These are phyloP conservation scores for Diaporthe citri DNA, from an alignment of 2,329 filamentous ascomycete genomes.

Conservation along the genomic window DNA sequence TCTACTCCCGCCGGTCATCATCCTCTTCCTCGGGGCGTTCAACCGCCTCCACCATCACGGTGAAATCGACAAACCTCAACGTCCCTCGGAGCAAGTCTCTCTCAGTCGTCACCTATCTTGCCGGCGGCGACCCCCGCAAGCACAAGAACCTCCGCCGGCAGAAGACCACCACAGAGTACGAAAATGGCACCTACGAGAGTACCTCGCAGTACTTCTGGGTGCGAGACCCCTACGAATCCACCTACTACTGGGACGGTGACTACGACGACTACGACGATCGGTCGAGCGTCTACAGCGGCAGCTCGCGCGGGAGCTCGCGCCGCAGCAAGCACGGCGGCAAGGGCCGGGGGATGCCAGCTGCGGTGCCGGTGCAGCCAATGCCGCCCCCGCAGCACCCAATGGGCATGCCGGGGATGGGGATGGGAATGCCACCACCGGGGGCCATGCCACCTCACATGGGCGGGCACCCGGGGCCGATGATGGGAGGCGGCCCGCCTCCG, in stretches of 20 bases:
- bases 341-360: neutral
- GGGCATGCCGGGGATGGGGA: conserved; percentile 13
- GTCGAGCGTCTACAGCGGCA: conserved; percentile 30
- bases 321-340: conserved; percentile 35
- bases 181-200: conserved; percentile 36
- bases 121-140: conserved; percentile 40
- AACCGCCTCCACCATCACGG: conserved; percentile 30
- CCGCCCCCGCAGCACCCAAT: conserved; percentile 22
- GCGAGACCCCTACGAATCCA: conserved; percentile 38
- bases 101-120: conserved; percentile 39
- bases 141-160: conserved; percentile 39
- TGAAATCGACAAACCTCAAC: conserved; percentile 34
- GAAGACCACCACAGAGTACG: conserved; percentile 37
- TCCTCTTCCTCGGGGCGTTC: conserved; percentile 37
- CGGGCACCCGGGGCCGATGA: conserved; percentile 2
- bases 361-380: conserved; percentile 27
- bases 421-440: conserved; percentile 13
- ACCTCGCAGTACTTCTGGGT: conserved; percentile 37
- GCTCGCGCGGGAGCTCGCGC: conserved; percentile 33
- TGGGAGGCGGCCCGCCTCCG: conserved; percentile 17
- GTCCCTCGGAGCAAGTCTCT: conserved; percentile 32
- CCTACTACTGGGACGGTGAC: conserved; percentile 32
- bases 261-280: conserved; percentile 32
- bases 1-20: conserved; percentile 39
- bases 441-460: conserved; percentile 18